Evolutionary conservation across 495 filamentous ascomycete genomes (phyloP).

Genomic region (Aspergillus heteromorphus): DNA sequence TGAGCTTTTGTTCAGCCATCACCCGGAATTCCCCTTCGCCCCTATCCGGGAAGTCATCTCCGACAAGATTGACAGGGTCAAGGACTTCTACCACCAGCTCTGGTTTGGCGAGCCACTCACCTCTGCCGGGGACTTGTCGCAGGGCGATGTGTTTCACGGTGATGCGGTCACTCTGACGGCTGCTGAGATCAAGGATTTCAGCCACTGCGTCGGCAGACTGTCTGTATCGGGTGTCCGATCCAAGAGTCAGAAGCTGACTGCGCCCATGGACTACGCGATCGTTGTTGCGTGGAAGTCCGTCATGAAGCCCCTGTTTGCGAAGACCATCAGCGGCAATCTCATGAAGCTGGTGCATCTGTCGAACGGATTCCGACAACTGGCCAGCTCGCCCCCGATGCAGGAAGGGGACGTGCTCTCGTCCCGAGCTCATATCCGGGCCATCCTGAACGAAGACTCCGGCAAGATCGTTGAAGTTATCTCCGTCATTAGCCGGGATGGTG

Average conservation of each 20-base stretch:
- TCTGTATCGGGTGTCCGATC: not conserved
- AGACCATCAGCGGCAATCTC: not conserved
- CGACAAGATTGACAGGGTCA: conserved; percentile 78
- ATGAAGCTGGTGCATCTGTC: conserved; percentile 1
- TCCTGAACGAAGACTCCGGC: not conserved
- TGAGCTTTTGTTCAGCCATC: not conserved
- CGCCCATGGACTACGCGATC: conserved; percentile 1
- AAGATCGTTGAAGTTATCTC: not conserved
- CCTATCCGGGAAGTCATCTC: conserved; percentile 81
- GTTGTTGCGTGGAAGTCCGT: not conserved
- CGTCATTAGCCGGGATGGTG: not conserved
- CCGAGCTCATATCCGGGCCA: not conserved
- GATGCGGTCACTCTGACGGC: not conserved
- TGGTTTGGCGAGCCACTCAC: conserved; percentile 66
- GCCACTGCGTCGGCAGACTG: not conserved
- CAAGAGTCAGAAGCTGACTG: not conserved
- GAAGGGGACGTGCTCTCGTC: not conserved
- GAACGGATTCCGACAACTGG: not conserved
- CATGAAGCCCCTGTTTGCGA: not conserved
- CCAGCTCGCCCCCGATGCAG: not conserved
- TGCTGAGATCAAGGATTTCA: not conserved
- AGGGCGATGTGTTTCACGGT: not conserved
- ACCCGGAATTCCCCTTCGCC: conserved; percentile 66
- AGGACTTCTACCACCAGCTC: conserved; percentile 81
- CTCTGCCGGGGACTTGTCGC: not conserved